phyloP scores from a whole-genome alignment of 495 filamentous ascomycete genomes.

The Aspergillus biplanus region DNA sequence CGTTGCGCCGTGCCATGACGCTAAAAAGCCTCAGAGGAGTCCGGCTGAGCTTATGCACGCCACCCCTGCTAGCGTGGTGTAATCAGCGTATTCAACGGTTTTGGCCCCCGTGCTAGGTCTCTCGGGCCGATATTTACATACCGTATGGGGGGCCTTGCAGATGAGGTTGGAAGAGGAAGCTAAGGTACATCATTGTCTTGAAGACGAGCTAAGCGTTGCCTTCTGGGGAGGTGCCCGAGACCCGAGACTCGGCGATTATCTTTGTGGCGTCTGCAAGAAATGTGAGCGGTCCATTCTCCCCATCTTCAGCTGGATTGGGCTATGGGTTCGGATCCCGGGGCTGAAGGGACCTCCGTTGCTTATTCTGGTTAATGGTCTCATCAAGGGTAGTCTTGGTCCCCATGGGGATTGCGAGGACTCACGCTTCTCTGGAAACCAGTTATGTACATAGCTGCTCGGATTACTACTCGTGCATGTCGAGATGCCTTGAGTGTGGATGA shows the following conservation, averaged over 20 bases:
- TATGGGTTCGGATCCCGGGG: not conserved
- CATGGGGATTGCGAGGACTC: too few relatives aligned
- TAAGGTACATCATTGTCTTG: constrained; percentile 1
- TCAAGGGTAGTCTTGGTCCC: too few relatives aligned
- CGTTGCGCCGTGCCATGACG: not conserved
- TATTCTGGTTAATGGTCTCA: not conserved
- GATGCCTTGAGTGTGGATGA: too few relatives aligned
- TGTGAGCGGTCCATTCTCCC: not conserved
- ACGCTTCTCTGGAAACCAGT: too few relatives aligned
- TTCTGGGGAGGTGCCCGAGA: not conserved
- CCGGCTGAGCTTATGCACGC: too few relatives aligned
- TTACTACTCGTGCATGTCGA: too few relatives aligned
- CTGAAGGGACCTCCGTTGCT: not conserved
- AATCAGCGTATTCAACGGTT: not conserved
- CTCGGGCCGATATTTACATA: not conserved
- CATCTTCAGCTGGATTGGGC: not conserved
- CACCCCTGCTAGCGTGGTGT: not conserved
- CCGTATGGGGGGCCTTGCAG: not conserved
- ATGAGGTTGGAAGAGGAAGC: not conserved
- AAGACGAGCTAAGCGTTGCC: not conserved
- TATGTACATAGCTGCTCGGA: too few relatives aligned
- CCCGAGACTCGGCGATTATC: not conserved
- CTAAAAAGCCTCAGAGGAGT: not conserved
- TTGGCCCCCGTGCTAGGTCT: not conserved
- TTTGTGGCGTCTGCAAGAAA: not conserved